Evolutionary conservation across 495 filamentous ascomycete species (phyloP).

Genomic region (Neurospora sp.): DNA sequence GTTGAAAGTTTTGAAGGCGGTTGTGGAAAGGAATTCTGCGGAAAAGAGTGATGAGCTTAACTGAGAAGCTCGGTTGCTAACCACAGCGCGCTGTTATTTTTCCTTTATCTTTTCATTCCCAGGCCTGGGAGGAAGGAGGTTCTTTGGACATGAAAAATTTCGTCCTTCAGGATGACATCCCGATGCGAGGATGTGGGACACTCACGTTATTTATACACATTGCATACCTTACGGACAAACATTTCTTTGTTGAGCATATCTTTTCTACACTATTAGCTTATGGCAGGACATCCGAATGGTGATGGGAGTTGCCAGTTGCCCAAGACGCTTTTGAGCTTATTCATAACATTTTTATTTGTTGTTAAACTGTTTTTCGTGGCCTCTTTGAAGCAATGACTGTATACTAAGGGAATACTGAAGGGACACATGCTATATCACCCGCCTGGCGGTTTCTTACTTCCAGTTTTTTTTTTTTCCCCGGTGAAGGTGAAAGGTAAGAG

Average conservation of each 20-base stretch:
- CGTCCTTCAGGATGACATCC: neutral
- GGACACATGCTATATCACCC: no score
- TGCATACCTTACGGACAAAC: neutral
- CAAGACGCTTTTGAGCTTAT: neutral
- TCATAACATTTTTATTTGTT: neutral
- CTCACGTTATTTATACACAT: neutral
- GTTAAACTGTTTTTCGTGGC: neutral
- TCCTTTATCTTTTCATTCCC: neutral
- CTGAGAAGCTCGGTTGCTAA: neutral
- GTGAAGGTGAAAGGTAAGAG: no score
- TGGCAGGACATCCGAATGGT: neutral
- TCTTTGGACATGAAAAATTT: neutral
- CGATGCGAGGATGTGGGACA: neutral
- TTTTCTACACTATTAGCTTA: neutral
- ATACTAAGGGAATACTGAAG: no score
- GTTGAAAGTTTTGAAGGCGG: slow-evolving; percentile 61
- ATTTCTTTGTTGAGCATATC: neutral
- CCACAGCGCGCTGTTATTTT: neutral
- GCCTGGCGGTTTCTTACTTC: no score
- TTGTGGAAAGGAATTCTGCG: slow-evolving; percentile 45
- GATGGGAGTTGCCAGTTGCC: neutral
- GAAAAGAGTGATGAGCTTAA: neutral
- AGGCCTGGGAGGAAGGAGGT: neutral
- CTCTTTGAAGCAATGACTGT: neutral
- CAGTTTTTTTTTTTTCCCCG: no score